A percentile compares a stretch with the other conserved stretches of the same genome.
phyloP scores from a whole-genome alignment of 2,329 filamentous ascomycete species.

The Purpureocillium lavendulum region DNA sequence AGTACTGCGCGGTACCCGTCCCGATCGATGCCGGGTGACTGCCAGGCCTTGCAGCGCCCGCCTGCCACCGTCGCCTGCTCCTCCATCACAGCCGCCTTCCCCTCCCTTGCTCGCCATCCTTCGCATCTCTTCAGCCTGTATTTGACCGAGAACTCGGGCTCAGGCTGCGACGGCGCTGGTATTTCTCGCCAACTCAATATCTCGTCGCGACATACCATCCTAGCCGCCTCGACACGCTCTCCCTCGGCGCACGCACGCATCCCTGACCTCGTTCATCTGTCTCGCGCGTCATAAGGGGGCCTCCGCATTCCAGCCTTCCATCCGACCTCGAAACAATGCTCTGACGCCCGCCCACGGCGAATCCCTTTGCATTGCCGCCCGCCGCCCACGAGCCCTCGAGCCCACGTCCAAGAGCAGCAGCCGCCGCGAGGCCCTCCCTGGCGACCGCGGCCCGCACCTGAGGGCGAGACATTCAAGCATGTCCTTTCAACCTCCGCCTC shows the following conservation, averaged over 20 bases:
- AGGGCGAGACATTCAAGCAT: constrained; percentile 27
- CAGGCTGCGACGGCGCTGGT: constrained; percentile 3
- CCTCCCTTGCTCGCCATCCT: too few species aligned
- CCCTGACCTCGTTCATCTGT: constrained; percentile 3
- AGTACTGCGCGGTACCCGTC: too few species aligned
- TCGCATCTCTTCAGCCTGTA: neutral
- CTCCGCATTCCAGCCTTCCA: constrained; percentile 10
- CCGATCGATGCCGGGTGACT: too few species aligned
- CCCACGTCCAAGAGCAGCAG: neutral
- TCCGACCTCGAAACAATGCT: constrained; percentile 20
- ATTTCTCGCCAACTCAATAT: neutral
- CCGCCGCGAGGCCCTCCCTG: neutral
- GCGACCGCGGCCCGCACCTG: constrained; percentile 8
- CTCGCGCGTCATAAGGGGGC: constrained; percentile 8
- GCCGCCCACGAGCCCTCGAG: too few species aligned
- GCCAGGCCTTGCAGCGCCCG: too few species aligned
- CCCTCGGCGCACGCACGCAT: neutral
- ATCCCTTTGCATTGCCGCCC: constrained; percentile 3
- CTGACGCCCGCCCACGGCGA: constrained; percentile 15
- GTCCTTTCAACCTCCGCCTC: constrained; percentile 49
- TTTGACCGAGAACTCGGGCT: neutral
- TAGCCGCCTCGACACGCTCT: too few species aligned
- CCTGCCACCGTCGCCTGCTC: too few species aligned
- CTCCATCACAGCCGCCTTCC: too few species aligned
- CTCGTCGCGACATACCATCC: neutral